Conservation (phyloP, 306 rosid species). For the Oxytropis ochrocephala region DNA sequence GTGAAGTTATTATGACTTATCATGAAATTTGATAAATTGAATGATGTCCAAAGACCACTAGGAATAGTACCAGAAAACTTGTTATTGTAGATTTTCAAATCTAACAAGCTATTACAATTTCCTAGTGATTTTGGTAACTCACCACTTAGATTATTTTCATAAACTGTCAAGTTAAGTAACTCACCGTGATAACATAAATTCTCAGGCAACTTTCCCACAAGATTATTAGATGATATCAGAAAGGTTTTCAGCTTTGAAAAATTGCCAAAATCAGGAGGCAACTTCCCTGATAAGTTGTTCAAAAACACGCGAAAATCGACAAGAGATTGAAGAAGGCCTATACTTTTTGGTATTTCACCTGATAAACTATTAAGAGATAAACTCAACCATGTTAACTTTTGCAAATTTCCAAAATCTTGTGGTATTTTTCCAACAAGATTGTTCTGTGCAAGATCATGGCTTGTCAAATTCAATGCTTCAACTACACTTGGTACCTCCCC, state of each 20-base stretch:
- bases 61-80: slow-evolving; percentile 31
- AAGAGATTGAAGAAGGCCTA: slow-evolving; percentile 19
- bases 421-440: slow-evolving; percentile 27
- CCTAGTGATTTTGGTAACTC: slow-evolving; percentile 28
- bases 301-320: slow-evolving; percentile 12
- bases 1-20: slow-evolving; percentile 25
- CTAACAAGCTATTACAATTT: slow-evolving; percentile 20
- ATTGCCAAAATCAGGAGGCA: slow-evolving; percentile 24
- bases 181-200: slow-evolving; percentile 16
- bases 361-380: slow-evolving; percentile 19
- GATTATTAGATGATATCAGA: not conserved
- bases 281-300: slow-evolving; percentile 23
- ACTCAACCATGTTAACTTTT: slow-evolving; percentile 22
- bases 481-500: slow-evolving; percentile 25
- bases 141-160: slow-evolving; percentile 15
- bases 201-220: slow-evolving; percentile 28
- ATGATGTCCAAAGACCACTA: slow-evolving; percentile 28
- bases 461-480: slow-evolving; percentile 20
- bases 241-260: slow-evolving; percentile 24
- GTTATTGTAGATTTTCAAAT: slow-evolving; percentile 10
- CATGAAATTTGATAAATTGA: slow-evolving; percentile 28
- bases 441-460: slow-evolving; percentile 15
- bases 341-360: slow-evolving; percentile 20
- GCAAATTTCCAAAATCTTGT: slow-evolving; percentile 16
- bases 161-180: slow-evolving; percentile 19